Percentiles rank a stretch among this genome's conserved stretches.
Evolutionary conservation across 805 yeast species (phyloP).

Genomic region (Candida ulmi): DNA sequence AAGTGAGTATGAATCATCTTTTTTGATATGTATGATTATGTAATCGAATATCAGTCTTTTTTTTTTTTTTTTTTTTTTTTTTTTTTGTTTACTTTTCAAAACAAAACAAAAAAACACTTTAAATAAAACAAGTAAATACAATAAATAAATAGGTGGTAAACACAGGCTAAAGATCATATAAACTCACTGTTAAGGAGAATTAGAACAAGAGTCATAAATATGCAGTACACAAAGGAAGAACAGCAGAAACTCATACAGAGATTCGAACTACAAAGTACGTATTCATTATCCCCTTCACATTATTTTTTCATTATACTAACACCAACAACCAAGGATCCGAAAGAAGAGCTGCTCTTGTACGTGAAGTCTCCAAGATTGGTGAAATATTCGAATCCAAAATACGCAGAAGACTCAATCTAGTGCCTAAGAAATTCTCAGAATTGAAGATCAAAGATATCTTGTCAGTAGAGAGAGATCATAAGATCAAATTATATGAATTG

Average conservation of each 20-base stretch:
- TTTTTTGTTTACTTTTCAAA: not conserved
- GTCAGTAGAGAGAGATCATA: conserved; percentile 22
- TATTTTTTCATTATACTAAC: no score
- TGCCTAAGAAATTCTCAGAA: conserved; percentile 21
- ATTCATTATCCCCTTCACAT: no score
- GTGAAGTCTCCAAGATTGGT: conserved; percentile 12
- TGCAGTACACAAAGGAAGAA: conserved; percentile 9
- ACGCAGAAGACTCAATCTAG: conserved; percentile 12
- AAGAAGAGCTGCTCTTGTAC: conserved; percentile 9
- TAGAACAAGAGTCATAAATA: not conserved
- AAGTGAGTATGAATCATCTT: no score
- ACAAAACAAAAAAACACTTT: not conserved
- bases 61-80: conserved; percentile 1
- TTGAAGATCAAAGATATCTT: conserved; percentile 19
- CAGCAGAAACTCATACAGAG: conserved; percentile 14
- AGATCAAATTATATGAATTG: conserved; percentile 19
- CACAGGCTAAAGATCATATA: no score
- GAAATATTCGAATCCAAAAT: conserved; percentile 19
- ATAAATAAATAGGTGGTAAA: no score
- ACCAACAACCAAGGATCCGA: conserved; percentile 19
- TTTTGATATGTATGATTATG: no score
- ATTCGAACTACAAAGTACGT: conserved; percentile 21
- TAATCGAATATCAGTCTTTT: no score
- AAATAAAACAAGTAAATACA: no score
- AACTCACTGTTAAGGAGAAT: no score